Evolutionary conservation across 1,284 basidiomycete species (phyloP), one percentile per base, ranked within the genome.

Genomic region (Xanthoconium separans): DNA sequence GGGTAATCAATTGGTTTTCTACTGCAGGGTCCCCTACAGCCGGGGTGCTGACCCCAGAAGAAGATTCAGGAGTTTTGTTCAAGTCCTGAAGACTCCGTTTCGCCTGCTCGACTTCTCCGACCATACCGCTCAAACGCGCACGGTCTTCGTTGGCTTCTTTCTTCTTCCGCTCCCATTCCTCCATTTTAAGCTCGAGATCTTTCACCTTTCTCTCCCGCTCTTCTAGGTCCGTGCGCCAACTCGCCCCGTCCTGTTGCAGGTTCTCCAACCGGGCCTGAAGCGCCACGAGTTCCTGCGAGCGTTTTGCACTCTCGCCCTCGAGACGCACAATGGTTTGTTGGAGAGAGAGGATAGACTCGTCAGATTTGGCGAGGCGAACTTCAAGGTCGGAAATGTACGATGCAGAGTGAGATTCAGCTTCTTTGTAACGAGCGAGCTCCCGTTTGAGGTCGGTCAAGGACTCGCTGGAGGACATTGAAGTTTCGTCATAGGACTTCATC

Each of bases 371-470:
- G 12, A 98, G 78, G 27, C 92, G 87, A 44, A 80, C 76, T 71
- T 99, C 96, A 20, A 99, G 80, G 52, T 95, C 94, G n/a, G 84
- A 76, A 54, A 98, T 94, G 71, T 98, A 97, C 59, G 85, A 80
- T 41, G 81, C 72, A 11, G 89, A 87, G 51, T 87, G 82, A 1
- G 76, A 73, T 61, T 95, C 92, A 2, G 79, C 72, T 49, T 96
- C 91, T 66, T 85, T 91, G 71, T 87, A 86, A 47, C 85, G 83
- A 44, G 80, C 65, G 30, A 98, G 78, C 72, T 98, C 95, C 59
- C 89, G 87, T 68, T 85, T 88, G 51, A 98, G 79, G 57, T 95
- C 92, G 16, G 78, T 78, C 63, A 96, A 80, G 2, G 88, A 87
- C 61, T 88, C 86, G 54, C 82, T 86, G 12, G 91, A 91, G 11